Percentiles rank a stretch among this genome's conserved stretches.
phyloP scores from a whole-genome alignment of 2,329 filamentous ascomycete genomes.

The Venturia aucupariae region DNA sequence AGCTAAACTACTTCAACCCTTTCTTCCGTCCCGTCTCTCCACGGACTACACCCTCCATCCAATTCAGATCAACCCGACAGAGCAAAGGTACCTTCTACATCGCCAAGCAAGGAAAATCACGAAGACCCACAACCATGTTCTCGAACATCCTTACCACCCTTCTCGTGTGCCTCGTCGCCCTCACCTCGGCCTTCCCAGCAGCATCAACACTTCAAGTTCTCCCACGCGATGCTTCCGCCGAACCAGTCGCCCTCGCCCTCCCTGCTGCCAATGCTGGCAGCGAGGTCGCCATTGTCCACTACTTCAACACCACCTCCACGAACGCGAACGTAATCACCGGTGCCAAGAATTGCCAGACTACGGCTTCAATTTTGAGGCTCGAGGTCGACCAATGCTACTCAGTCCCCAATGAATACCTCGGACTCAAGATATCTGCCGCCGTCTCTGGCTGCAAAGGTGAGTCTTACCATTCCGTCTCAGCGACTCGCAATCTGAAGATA shows the following conservation, averaged over 20 bases:
- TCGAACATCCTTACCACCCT: not conserved
- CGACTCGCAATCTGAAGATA: not conserved
- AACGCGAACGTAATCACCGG: not conserved
- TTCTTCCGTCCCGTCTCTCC: not conserved
- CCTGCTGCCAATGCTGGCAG: not conserved
- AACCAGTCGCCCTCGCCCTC: not conserved
- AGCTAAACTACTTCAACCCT: not conserved
- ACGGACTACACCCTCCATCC: not conserved
- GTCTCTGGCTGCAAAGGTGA: not conserved
- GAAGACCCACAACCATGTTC: constrained; percentile 2
- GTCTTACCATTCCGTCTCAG: not conserved
- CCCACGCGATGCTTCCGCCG: constrained; percentile 1
- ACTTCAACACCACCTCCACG: not conserved
- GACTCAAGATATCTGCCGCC: not conserved
- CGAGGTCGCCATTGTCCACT: not conserved
- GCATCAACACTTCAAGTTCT: not conserved
- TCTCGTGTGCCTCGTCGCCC: not conserved
- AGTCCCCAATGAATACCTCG: not conserved
- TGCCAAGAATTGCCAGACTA: constrained; percentile 1
- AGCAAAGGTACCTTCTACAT: not conserved
- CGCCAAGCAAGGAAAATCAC: not conserved
- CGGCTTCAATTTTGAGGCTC: not conserved
- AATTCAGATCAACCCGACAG: not conserved
- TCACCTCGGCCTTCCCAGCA: not conserved
- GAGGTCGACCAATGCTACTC: not conserved